Evolutionary conservation across 495 filamentous ascomycete genomes (phyloP).

Genomic region (Podospora pseudoanserina): DNA sequence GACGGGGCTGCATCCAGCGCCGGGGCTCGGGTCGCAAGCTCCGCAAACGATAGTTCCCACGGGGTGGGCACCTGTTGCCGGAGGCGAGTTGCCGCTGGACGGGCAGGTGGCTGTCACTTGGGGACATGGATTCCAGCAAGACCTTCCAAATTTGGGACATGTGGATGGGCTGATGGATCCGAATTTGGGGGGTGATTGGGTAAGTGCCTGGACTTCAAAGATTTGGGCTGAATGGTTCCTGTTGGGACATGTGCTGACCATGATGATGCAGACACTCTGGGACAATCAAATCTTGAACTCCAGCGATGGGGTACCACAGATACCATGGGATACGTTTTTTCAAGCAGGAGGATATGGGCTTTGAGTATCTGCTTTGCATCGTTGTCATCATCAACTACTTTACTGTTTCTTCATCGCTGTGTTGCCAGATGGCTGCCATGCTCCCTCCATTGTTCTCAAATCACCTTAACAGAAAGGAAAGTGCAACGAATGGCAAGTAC

Average conservation of each 20-base stretch:
- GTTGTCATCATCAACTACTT: background rate
- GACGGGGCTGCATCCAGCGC: constrained; percentile 2
- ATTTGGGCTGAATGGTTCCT: background rate
- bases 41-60: background rate
- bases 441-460: too few relatives aligned
- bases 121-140: background rate
- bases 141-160: constrained; percentile 8
- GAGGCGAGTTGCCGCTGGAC: background rate
- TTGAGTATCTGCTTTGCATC: background rate
- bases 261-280: constrained; percentile 18
- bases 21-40: background rate
- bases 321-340: constrained; percentile 27
- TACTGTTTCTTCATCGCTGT: too few relatives aligned
- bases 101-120: background rate
- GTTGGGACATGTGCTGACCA: background rate
- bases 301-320: constrained; percentile 18
- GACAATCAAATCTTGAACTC: constrained; percentile 28
- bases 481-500: too few relatives aligned
- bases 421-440: too few relatives aligned
- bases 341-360: constrained; percentile 8
- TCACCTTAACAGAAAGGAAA: too few relatives aligned
- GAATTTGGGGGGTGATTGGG: constrained; percentile 24
- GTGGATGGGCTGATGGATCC: constrained; percentile 21
- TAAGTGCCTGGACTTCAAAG: constrained; percentile 8
- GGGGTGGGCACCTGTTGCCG: background rate